Evolutionary conservation across 306 rosid species (phyloP).

Genomic region (Vicia villosa): DNA sequence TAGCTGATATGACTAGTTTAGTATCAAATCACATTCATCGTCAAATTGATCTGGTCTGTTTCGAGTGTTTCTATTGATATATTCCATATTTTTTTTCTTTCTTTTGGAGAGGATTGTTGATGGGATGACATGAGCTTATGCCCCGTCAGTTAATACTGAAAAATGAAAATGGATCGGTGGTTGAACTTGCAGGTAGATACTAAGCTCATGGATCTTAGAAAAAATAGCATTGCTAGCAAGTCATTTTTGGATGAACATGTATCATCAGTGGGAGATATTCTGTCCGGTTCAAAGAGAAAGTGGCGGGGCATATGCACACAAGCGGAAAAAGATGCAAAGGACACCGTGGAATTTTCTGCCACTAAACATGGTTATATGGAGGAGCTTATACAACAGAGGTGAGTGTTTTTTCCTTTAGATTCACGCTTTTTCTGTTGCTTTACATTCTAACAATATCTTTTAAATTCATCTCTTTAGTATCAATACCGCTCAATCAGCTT

Average conservation of each 20-base stretch:
- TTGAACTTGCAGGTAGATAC: constrained; percentile 65
- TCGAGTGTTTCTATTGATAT: not conserved
- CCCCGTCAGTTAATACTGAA: not conserved
- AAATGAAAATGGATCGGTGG: not conserved
- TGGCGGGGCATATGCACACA: constrained; percentile 75
- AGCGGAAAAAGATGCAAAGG: constrained; percentile 71
- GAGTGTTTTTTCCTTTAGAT: constrained; percentile 8
- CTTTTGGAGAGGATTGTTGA: not conserved
- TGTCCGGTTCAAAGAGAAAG: constrained; percentile 75
- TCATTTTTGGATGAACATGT: constrained; percentile 76
- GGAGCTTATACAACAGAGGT: constrained; percentile 73
- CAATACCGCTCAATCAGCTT: constrained; percentile 57
- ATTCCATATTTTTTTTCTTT: not conserved
- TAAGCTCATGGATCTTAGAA: constrained; percentile 72
- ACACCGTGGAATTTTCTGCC: constrained; percentile 69
- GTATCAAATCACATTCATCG: constrained; percentile 67
- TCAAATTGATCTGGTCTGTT: constrained; percentile 78
- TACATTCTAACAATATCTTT: constrained; percentile 19
- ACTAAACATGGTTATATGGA: constrained; percentile 86
- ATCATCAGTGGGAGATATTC: constrained; percentile 69
- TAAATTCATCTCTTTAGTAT: constrained; percentile 44
- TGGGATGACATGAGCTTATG: not conserved
- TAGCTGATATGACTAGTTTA: constrained; percentile 77
- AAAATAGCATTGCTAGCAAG: constrained; percentile 56
- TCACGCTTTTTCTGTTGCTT: not conserved